Evolutionary conservation across 2,329 filamentous ascomycete genomes (phyloP).

Genomic region (Didymella sp.): DNA sequence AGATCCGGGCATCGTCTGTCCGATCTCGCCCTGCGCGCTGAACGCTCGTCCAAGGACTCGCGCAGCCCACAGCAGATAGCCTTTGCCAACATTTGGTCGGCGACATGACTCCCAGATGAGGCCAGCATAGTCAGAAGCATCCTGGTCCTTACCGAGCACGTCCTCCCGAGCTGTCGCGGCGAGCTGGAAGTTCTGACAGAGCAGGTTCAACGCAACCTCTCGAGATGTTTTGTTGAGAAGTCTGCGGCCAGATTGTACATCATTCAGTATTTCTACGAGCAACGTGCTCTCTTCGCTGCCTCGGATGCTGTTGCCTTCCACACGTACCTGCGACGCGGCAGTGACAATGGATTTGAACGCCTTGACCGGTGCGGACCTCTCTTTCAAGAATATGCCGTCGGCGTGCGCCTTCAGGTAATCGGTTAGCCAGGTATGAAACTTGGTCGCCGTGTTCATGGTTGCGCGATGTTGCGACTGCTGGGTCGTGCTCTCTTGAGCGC

Average conservation of each 20-base stretch:
- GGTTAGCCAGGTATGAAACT: constrained; percentile 81
- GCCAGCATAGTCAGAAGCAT: constrained; percentile 67
- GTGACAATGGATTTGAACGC: constrained; percentile 72
- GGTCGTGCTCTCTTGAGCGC: constrained; percentile 77
- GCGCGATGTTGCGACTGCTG: constrained; percentile 82
- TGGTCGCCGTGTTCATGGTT: constrained; percentile 76
- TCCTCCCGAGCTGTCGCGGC: constrained; percentile 67
- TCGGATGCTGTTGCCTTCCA: constrained; percentile 71
- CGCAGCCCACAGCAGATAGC: constrained; percentile 85
- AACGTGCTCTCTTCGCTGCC: constrained; percentile 79
- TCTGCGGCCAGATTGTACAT: constrained; percentile 67
- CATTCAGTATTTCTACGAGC: constrained; percentile 78
- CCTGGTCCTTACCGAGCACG: constrained; percentile 71
- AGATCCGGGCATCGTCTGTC: constrained; percentile 41
- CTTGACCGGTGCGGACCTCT: constrained; percentile 46
- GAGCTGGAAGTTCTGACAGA: constrained; percentile 76
- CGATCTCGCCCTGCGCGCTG: constrained; percentile 69
- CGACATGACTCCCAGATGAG: constrained; percentile 80
- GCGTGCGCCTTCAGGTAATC: constrained; percentile 67
- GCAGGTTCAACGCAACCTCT: constrained; percentile 71
- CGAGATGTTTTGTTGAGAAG: constrained; percentile 75
- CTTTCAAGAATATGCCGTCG: constrained; percentile 28
- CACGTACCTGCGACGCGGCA: constrained; percentile 71
- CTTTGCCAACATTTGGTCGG: constrained; percentile 66
- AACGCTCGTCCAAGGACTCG: constrained; percentile 82